These are phyloP conservation scores for Podila horticola DNA, from an alignment of 192 early-diverging fungal species.

Conservation along the genomic window DNA sequence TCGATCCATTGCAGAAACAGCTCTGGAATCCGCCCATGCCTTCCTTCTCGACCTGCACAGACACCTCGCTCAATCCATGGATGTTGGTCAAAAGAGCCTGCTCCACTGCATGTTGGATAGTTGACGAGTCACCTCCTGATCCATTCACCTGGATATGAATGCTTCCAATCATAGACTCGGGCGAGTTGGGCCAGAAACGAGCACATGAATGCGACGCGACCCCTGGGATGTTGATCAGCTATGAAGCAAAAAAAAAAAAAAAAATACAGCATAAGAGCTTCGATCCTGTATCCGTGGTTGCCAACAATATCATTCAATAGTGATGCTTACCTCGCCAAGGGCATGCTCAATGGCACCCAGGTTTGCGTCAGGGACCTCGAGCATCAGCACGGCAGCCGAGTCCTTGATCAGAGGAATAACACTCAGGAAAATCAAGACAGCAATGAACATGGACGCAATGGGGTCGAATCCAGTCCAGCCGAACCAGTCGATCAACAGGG, in stretches of 20 bases:
- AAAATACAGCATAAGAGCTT: neutral
- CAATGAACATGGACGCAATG: conserved; percentile 92
- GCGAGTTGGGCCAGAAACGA: conserved; percentile 69
- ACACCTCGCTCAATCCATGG: conserved; percentile 59
- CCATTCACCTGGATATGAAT: conserved; percentile 58
- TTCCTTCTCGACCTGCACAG: conserved; percentile 63
- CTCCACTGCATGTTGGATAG: conserved; percentile 52
- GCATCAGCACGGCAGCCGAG: conserved; percentile 68
- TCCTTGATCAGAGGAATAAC: conserved; percentile 86
- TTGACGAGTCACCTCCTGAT: conserved; percentile 34
- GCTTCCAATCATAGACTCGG: conserved; percentile 61
- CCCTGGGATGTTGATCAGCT: conserved; percentile 46
- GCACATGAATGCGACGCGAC: conserved; percentile 53
- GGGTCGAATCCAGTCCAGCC: conserved; percentile 98
- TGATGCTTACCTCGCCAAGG: conserved; percentile 53
- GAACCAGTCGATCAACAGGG: conserved; percentile 86
- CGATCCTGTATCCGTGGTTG: neutral
- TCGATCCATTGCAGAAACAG: conserved; percentile 53
- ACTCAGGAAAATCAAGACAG: conserved; percentile 84
- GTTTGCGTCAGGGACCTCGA: conserved; percentile 52
- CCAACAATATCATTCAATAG: neutral
- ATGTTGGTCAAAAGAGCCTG: conserved; percentile 58
- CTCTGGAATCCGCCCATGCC: conserved; percentile 33
- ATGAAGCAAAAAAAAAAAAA: neutral
- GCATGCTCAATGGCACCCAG: conserved; percentile 56